Percentiles rank a stretch among this genome's conserved stretches.
phyloP scores from a whole-genome alignment of 805 yeast genomes.

The Clavispora vitiphila region DNA sequence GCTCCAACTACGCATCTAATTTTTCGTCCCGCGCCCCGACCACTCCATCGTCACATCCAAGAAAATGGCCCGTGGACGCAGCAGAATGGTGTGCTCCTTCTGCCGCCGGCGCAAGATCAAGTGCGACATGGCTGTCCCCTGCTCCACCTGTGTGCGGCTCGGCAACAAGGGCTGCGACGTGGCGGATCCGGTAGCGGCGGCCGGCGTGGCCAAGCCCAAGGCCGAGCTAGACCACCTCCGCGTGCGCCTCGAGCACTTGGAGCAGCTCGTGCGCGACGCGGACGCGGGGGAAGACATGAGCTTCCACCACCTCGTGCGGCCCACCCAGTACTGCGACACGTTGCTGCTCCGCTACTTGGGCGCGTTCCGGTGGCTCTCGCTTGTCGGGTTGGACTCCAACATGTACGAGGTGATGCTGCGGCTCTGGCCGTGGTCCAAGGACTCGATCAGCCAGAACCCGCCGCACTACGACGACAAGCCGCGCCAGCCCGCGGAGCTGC shows the following conservation, averaged over 20 bases:
- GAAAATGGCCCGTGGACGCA: slow-evolving; percentile 28
- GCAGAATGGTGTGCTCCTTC: slow-evolving; percentile 43
- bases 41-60: too few species aligned
- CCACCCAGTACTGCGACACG: not conserved
- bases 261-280: not conserved
- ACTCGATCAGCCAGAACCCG: not conserved
- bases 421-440: not conserved
- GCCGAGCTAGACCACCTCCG: not conserved
- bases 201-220: not conserved
- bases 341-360: not conserved
- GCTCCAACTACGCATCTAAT: not conserved
- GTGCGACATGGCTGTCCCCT: slow-evolving; percentile 31
- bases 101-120: slow-evolving; percentile 41
- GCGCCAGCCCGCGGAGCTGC: not conserved
- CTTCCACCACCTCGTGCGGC: not conserved
- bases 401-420: not conserved
- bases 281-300: not conserved
- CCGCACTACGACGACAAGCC: not conserved
- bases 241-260: slow-evolving; percentile 2
- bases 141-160: slow-evolving; percentile 18
- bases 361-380: slow-evolving; percentile 2
- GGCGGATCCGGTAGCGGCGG: slow-evolving; percentile 1
- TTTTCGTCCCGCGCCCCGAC: too few species aligned
- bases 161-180: slow-evolving; percentile 13
- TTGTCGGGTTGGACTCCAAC: not conserved